Conservation (phyloP, 768 basidiomycete genomes). For the Mycena crocata region DNA sequence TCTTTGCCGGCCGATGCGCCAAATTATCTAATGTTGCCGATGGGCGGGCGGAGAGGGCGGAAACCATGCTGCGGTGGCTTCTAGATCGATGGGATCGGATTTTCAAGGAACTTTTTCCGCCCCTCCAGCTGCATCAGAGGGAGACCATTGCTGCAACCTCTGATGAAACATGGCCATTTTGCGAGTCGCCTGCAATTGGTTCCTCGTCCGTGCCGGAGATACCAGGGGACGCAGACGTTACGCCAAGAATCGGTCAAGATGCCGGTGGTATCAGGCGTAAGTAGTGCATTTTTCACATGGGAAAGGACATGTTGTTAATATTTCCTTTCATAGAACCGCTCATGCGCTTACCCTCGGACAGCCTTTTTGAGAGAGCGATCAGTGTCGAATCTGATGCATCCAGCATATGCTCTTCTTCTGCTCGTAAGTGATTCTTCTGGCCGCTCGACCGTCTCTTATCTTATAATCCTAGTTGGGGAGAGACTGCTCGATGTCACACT, state of each 20-base stretch:
- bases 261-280: neutral
- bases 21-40: conserved; percentile 18
- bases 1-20: conserved; percentile 45
- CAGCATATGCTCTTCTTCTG: conserved; percentile 32
- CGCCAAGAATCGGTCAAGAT: neutral
- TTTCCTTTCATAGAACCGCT: conserved; percentile 2
- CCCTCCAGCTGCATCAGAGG: conserved; percentile 28
- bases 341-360: conserved; percentile 26
- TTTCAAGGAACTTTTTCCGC: conserved; percentile 46
- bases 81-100: conserved; percentile 48
- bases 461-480: conserved; percentile 37
- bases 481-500: conserved; percentile 40
- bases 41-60: conserved; percentile 32
- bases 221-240: neutral
- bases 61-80: conserved; percentile 49
- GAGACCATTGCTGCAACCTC: neutral
- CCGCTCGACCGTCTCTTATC: neutral
- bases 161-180: neutral
- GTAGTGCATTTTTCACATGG: neutral
- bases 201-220: neutral
- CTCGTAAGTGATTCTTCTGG: conserved; percentile 20
- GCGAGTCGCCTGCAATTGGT: neutral
- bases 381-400: conserved; percentile 24
- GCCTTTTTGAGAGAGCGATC: conserved; percentile 20
- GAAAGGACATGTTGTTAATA: neutral